Percentiles rank a stretch among this genome's conserved stretches.
phyloP scores from a whole-genome alignment of 164 flowering plant species.

The Annona squamosa region DNA sequence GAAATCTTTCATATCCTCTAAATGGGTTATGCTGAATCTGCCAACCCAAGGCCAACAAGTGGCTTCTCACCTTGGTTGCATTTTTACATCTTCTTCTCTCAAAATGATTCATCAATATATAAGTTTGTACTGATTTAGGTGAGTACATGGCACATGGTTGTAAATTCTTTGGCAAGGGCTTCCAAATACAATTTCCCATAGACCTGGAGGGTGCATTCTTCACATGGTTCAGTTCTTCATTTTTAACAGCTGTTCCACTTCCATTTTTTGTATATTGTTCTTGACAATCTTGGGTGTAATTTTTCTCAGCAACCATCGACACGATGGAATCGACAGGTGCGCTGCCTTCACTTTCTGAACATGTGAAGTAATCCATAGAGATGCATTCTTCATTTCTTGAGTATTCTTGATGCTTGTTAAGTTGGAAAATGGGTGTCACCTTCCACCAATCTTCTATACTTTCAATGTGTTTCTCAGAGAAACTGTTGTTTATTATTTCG shows the following conservation, averaged over 20 bases:
- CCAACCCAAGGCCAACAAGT: constrained; percentile 7
- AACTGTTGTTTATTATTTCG: not conserved
- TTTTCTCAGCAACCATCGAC: too few relatives aligned
- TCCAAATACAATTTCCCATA: constrained; percentile 1
- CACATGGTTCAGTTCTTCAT: too few relatives aligned
- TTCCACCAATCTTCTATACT: not conserved
- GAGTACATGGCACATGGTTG: constrained; percentile 10
- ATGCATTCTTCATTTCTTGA: not conserved
- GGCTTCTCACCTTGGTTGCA: not conserved
- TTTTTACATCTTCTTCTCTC: not conserved
- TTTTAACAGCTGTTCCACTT: too few relatives aligned
- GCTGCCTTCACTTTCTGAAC: too few relatives aligned
- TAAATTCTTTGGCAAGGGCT: constrained; percentile 4
- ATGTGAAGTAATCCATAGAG: not conserved
- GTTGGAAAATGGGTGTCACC: not conserved
- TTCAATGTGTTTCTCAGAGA: not conserved
- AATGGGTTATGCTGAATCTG: not conserved
- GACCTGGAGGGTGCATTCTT: not conserved
- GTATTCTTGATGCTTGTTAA: not conserved
- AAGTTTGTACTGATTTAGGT: constrained; percentile 30
- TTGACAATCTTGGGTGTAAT: not conserved
- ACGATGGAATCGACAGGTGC: too few relatives aligned
- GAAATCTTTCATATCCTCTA: not conserved
- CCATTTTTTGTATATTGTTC: too few relatives aligned
- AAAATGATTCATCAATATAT: constrained; percentile 1